phyloP scores from a whole-genome alignment of 768 basidiomycete genomes.

The Macrolepiota dolichaula region DNA sequence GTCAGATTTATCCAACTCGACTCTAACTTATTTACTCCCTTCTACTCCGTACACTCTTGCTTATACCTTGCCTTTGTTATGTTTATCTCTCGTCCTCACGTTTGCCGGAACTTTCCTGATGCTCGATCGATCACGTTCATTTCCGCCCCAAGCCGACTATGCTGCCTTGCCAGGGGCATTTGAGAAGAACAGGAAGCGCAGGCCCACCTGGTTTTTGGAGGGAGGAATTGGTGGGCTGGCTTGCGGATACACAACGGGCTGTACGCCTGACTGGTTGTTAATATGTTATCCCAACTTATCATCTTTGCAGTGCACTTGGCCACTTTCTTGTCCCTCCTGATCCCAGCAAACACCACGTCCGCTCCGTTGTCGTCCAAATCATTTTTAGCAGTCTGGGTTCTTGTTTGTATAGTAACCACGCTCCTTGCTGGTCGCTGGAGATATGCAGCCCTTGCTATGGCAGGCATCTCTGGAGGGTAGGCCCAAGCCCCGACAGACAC shows the following conservation, averaged over 20 bases:
- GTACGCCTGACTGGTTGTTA: constrained; percentile 33
- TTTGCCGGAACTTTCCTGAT: constrained; percentile 73
- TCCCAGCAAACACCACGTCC: constrained; percentile 48
- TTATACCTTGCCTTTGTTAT: constrained; percentile 59
- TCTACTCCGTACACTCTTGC: constrained; percentile 48
- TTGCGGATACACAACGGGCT: constrained; percentile 55
- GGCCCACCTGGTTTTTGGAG: constrained; percentile 40
- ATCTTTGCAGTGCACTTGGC: constrained; percentile 46
- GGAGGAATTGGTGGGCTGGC: constrained; percentile 65
- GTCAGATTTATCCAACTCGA: constrained; percentile 10
- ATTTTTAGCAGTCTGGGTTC: constrained; percentile 59
- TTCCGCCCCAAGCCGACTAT: constrained; percentile 38
- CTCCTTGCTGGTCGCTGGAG: constrained; percentile 54
- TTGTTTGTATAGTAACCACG: constrained; percentile 46
- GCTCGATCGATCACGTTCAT: constrained; percentile 65
- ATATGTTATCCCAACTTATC: constrained; percentile 6
- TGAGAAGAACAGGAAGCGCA: constrained; percentile 26
- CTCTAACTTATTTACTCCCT: constrained; percentile 40
- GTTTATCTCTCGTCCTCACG: constrained; percentile 51
- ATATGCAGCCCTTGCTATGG: constrained; percentile 43
- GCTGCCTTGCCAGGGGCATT: constrained; percentile 27
- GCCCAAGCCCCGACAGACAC: constrained; percentile 12
- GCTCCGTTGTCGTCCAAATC: constrained; percentile 40
- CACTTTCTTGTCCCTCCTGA: constrained; percentile 57
- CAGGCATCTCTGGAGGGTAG: constrained; percentile 55